Evolutionary conservation across 2,329 filamentous ascomycete species (phyloP), one percentile per base, ranked within the genome.

Genomic region (Didymella exigua): DNA sequence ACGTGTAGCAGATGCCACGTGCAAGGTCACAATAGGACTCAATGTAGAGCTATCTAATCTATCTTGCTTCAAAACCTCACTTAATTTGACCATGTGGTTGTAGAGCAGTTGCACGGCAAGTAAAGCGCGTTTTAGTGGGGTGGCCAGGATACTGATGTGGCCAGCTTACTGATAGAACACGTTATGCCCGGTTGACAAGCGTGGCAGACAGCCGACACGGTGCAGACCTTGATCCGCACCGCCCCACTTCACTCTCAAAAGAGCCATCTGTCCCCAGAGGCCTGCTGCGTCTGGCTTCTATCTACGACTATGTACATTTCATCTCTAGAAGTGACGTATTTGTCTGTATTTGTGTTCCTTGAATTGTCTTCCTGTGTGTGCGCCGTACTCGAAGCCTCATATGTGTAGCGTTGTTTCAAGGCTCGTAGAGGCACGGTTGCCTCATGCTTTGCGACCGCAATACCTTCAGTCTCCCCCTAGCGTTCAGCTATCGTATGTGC

Each of bases 381-480:
- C 52, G 31, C 42, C 31, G 37, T 55, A 48, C 46, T 26, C 31
- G 31, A 34, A 36, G 43, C 5, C 19, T 44, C 5, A 14, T 49
- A 23, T 45, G 18, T 51, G 37, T 41, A 54, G 13, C 43, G n/a
- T 51, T 44, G 41, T 58, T 54, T 33, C 37, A 48, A 57, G 59
- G 57, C 44, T 62, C 41, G 24, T 62, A 64, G 51, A 59, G 52
- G 57, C 54, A 34, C 42, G 29, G 43, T 36, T 59, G 52, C 61
- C 54, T 56, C 27, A 18, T 62, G 2, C 52, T 11, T 58, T 54
- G 47, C 50, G 29, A 14, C 60, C 34, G 48, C 40, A 33, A 57
- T 60, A 57, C 46, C 57, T n/a, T n/a, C 44, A 61, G 56, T 63
- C 57, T 56, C 47, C 38, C 50, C 50, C 59, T 48, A 60, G 43